Evolutionary conservation across 179 eudicot species (phyloP), one percentile per base, ranked within the genome.

Genomic region (Spergularia azorica): DNA sequence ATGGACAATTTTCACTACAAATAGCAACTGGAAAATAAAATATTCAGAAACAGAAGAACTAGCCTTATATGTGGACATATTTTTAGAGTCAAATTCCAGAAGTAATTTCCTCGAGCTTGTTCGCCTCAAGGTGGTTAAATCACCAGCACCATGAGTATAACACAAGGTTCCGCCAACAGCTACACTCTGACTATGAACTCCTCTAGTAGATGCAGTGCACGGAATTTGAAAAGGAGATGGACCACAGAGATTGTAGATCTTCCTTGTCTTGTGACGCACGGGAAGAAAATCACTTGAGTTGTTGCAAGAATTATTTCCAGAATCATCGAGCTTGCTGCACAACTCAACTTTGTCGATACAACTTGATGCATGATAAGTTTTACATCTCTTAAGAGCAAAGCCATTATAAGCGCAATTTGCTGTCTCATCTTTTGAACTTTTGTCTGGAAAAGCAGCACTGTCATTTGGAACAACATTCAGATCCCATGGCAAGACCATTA

Each of bases 401-500:
- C 15, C 77, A 72, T 77, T 76, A 51, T 62, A 80, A 52, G 52
- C 46, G 72, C 63, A 77, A 43, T 83, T 79, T 64, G 77, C 79
- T 57, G 58, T 62, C 67, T 77, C 76, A 41, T 74, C 81, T 71
- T 41, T 54, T 18, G 84, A 71, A 71, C 67, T 9, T 3, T 26
- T 50, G 48, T 26, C 0, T 26, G 32, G 32, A 26, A 26, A 26
- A 26, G 71, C 68, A 52, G 60, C 77, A 70, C 50, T 70, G 63
- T 79, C 80, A 68, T 76, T 84, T 64, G 67, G 74, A 66, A 71
- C 32, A 77, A 91, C 52, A 77, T 75, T 68, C 78, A 95, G 79
- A 88, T 88, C 87, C 95, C 95, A 95, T 54, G 89, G 94, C 77
- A 95, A 78, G 83, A 91, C 66, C 16, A 87, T 74, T 74, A 87